Conservation (phyloP, 305 asterid species). For the Coffea humblotiana region DNA sequence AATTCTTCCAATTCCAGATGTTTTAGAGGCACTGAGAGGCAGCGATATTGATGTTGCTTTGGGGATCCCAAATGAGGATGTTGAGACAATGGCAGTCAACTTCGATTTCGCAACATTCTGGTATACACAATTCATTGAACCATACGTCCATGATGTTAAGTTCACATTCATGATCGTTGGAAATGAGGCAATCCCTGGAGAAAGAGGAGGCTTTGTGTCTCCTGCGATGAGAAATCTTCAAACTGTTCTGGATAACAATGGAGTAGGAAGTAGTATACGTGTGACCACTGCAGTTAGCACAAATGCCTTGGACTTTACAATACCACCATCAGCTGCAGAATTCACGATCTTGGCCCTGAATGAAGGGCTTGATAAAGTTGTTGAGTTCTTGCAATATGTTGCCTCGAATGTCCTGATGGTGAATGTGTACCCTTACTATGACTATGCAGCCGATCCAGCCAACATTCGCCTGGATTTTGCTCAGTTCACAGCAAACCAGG, state of each 20-base stretch:
- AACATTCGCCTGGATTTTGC: conserved; percentile 24
- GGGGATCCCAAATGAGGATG: not conserved
- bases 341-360: not conserved
- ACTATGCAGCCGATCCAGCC: conserved; percentile 9
- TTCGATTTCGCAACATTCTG: not conserved
- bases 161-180: not conserved
- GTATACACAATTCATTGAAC: not conserved
- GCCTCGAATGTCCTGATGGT: not conserved
- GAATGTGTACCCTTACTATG: conserved; percentile 33
- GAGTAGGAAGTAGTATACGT: not conserved
- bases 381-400: not conserved
- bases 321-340: not conserved
- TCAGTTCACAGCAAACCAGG: conserved; percentile 3
- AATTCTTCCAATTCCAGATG: not conserved
- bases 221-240: not conserved
- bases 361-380: not conserved
- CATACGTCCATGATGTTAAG: not conserved
- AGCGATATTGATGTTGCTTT: not conserved
- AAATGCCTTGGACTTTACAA: not conserved
- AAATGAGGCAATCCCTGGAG: conserved; percentile 3
- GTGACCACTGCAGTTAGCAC: not conserved
- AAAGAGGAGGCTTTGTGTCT: not conserved
- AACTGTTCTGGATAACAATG: not conserved
- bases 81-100: not conserved
- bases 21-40: not conserved